Evolutionary conservation across 148 eudicot species (phyloP), one percentile per base, ranked within the genome.

Genomic region (Pharnaceum exiguum): DNA sequence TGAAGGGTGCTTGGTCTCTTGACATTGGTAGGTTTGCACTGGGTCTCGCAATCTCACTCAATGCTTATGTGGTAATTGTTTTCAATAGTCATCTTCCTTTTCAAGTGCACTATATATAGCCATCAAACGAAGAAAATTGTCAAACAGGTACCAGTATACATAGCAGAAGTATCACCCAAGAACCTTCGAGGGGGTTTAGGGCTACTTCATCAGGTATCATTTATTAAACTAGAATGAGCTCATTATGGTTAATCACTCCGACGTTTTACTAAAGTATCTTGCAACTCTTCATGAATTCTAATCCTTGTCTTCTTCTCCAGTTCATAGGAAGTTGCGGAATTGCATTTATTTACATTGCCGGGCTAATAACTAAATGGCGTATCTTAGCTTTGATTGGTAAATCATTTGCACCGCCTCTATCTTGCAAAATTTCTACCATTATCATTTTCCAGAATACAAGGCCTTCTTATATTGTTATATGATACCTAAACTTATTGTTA

Each of bases 91-190:
- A 6, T 29, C 6, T 10, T 32, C 13, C 32, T 24, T 24, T 49
- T 26, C 39, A 38, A n/a, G n/a, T 40, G 19, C n/a, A n/a, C n/a
- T n/a, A n/a, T n/a, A n/a, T n/a, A n/a, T n/a, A n/a, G n/a, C n/a
- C n/a, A n/a, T 24, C n/a, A n/a, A n/a, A n/a, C n/a, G 11, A 2
- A 8, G 18, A 22, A n/a, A n/a, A n/a, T 10, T 26, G 38, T 26
- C 16, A 48, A 49, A 62, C 72, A 84, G 87, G 62, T 60, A 52
- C 72, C 74, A 5, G 65, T 79, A 29, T 84, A 81, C 59, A 47
- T 84, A 19, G 80, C 84, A 7, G 87, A 81, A 60, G 74, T 81
- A 23, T 51, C 87, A 33, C 90, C 90, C 18, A 72, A 59, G 45
- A 72, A 78, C 36, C 66, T 76, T 44, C 79, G 86, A 19, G 86